phyloP scores from a whole-genome alignment of 2,329 filamentous ascomycete genomes.

The Fusarium sp. region DNA sequence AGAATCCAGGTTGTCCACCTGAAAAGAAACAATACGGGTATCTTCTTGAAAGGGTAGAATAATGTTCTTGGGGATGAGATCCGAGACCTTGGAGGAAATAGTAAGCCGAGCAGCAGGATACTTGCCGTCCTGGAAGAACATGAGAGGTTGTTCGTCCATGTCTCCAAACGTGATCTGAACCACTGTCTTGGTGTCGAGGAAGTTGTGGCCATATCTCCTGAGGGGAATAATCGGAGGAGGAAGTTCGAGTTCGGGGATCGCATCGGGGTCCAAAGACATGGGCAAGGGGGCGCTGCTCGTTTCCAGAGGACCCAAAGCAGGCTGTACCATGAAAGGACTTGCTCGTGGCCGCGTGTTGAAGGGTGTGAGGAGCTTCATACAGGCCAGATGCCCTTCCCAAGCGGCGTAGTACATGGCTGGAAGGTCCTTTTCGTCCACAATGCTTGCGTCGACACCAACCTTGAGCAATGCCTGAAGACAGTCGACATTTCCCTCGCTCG shows the following conservation, averaged over 20 bases:
- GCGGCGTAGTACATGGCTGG: slow-evolving; percentile 98
- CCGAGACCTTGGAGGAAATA: slow-evolving; percentile 95
- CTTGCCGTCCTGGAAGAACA: slow-evolving; percentile 98
- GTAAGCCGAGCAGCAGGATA: slow-evolving; percentile 95
- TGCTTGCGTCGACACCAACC: slow-evolving; percentile 79
- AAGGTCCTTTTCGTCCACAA: slow-evolving; percentile 90
- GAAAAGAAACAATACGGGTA: slow-evolving; percentile 91
- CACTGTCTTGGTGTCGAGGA: slow-evolving; percentile 96
- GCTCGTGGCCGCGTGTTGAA: slow-evolving; percentile 58
- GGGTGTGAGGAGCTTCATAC: slow-evolving; percentile 86
- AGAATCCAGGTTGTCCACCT: slow-evolving; percentile 90
- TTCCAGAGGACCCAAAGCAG: slow-evolving; percentile 55
- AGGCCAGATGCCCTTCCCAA: slow-evolving; percentile 96
- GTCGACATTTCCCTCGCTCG: slow-evolving; percentile 92
- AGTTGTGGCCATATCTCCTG: slow-evolving; percentile 96
- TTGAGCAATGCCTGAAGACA: slow-evolving; percentile 86
- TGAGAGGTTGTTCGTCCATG: slow-evolving; percentile 77
- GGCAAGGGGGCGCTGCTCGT: slow-evolving; percentile 64
- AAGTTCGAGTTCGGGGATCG: slow-evolving; percentile 90
- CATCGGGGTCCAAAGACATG: slow-evolving; percentile 82
- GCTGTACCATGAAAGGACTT: slow-evolving; percentile 58
- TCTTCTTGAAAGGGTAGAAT: slow-evolving; percentile 97
- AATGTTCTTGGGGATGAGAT: slow-evolving; percentile 95
- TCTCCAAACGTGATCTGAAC: slow-evolving; percentile 92
- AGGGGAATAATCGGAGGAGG: slow-evolving; percentile 96